phyloP scores from a whole-genome alignment of 768 basidiomycete genomes.

The Infundibulicybe gibba region DNA sequence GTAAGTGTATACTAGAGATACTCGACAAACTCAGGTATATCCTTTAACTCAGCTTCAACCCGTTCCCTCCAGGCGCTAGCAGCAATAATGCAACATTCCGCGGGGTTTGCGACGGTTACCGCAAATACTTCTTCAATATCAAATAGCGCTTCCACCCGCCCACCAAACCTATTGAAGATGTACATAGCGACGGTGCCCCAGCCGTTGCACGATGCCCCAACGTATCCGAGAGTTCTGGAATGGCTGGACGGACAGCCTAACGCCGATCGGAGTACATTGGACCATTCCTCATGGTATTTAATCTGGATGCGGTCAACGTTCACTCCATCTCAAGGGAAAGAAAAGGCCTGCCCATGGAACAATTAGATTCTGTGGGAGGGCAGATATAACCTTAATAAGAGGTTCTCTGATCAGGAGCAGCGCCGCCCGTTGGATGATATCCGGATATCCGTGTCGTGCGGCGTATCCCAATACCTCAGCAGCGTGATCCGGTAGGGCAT shows the following conservation, averaged over 20 bases:
- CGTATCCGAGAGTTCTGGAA: background rate
- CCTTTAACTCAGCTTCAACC: background rate
- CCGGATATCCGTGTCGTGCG: conserved; percentile 18
- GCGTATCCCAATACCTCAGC: conserved; percentile 19
- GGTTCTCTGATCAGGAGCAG: conserved; percentile 15
- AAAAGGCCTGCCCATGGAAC: conserved; percentile 18
- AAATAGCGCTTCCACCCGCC: background rate
- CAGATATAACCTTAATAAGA: conserved; percentile 9
- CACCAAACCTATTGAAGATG: background rate
- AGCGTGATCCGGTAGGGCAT: conserved; percentile 7
- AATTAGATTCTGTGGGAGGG: conserved; percentile 15
- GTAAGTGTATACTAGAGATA: too few relatives aligned
- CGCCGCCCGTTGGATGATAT: conserved; percentile 14
- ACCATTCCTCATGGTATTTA: conserved; percentile 10
- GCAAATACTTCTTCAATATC: background rate
- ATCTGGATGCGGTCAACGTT: background rate
- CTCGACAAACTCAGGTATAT: background rate
- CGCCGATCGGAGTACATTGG: background rate
- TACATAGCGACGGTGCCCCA: background rate
- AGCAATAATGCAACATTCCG: background rate
- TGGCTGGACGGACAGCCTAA: background rate
- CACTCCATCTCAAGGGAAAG: background rate
- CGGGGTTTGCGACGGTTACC: too few relatives aligned
- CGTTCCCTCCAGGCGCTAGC: background rate
- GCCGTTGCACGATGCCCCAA: background rate